These are phyloP conservation scores for Candida tunisiensis DNA, from an alignment of 1,139 yeast genomes.

Conservation along the genomic window DNA sequence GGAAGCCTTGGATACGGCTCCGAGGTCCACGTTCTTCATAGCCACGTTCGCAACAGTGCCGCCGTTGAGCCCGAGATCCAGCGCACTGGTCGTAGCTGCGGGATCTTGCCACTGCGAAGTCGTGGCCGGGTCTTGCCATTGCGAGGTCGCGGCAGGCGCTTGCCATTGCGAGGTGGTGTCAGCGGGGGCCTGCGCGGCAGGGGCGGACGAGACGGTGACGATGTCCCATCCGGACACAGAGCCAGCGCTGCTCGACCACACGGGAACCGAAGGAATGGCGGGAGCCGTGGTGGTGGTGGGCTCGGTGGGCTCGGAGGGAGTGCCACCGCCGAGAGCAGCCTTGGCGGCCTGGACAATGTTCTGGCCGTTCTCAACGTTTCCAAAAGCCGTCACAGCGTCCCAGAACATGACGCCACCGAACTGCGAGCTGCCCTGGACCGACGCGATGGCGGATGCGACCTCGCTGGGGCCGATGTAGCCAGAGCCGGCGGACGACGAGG, in stretches of 20 bases:
- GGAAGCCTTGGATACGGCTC: no score
- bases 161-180: no score
- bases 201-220: no score
- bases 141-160: no score
- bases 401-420: slow-evolving; percentile 84
- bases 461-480: slow-evolving; percentile 38
- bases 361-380: slow-evolving; percentile 30
- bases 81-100: no score
- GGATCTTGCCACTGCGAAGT: no score
- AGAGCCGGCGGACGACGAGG: slow-evolving; percentile 46
- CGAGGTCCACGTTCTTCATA: no score
- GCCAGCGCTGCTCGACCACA: background rate
- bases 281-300: slow-evolving; percentile 5
- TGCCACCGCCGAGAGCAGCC: slow-evolving; percentile 13
- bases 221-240: no score
- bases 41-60: no score
- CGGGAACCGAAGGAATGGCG: slow-evolving; percentile 1
- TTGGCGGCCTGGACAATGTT: slow-evolving; percentile 30
- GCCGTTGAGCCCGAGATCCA: no score
- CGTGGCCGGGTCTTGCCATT: no score
- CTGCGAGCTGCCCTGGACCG: slow-evolving; percentile 25
- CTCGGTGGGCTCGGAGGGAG: slow-evolving; percentile 3
- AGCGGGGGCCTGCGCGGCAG: no score
- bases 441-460: slow-evolving; percentile 10
- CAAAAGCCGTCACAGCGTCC: slow-evolving; percentile 77